A percentile compares a stretch with the other conserved stretches of the same genome.
Evolutionary conservation across 345 rosid genomes (phyloP).

Genomic region (Eucalyptus marginata): DNA sequence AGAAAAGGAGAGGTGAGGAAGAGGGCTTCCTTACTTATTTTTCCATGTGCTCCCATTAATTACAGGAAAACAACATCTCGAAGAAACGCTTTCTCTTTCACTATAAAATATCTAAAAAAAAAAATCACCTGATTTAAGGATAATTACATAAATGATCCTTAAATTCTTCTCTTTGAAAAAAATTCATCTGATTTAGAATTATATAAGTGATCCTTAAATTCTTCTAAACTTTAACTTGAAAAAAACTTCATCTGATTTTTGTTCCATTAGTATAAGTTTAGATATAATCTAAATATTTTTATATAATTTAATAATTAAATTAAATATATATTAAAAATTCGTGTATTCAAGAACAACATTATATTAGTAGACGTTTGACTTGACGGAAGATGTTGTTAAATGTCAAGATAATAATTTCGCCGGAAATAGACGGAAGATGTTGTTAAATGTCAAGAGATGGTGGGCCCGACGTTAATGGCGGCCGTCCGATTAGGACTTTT

Average conservation of each 20-base stretch:
- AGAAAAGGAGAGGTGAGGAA: not conserved
- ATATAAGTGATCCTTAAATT: no score
- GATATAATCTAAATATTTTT: no score
- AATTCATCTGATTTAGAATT: no score
- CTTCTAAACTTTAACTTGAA: no score
- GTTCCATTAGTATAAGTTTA: no score
- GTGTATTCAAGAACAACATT: fast-evolving
- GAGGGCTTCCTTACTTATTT: not conserved
- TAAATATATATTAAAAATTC: no score
- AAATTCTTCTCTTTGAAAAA: no score
- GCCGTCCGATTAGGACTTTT: not conserved
- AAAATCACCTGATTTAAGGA: not conserved
- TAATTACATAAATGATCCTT: no score
- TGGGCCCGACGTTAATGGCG: not conserved
- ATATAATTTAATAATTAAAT: no score
- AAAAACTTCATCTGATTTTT: no score
- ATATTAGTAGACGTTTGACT: no score
- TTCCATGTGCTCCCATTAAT: not conserved
- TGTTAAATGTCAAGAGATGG: not conserved
- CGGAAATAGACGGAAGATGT: not conserved
- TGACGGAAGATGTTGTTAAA: no score
- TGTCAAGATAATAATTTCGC: not conserved
- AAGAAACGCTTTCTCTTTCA: not conserved
- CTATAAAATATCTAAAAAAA: not conserved
- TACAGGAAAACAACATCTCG: not conserved